phyloP scores from a whole-genome alignment of 192 early-diverging fungal species.

The Linnemannia elongata region DNA sequence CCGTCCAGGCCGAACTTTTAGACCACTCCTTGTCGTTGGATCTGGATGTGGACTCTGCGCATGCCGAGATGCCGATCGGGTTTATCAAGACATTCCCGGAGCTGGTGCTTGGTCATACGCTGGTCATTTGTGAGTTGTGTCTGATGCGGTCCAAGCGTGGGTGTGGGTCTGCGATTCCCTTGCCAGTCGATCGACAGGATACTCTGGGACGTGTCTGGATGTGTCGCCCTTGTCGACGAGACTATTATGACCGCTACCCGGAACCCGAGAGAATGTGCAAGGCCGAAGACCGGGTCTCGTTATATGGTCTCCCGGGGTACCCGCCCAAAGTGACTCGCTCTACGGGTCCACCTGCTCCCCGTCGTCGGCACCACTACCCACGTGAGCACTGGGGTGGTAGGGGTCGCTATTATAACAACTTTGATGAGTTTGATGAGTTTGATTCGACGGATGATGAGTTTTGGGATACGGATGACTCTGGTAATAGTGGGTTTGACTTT shows the following conservation, averaged over 20 bases:
- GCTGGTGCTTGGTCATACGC: constrained; percentile 13
- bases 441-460: not conserved
- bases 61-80: not conserved
- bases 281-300: not conserved
- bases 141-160: not conserved
- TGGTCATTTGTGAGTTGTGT: constrained; percentile 21
- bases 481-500: not conserved
- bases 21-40: not conserved
- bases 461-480: not conserved
- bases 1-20: not conserved
- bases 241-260: not conserved
- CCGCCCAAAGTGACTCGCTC: not conserved
- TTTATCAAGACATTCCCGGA: not conserved
- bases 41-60: too few relatives aligned
- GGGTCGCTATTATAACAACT: not conserved
- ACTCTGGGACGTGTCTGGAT: constrained; percentile 13
- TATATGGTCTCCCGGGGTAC: not conserved
- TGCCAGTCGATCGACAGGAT: constrained; percentile 14
- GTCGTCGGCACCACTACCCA: not conserved
- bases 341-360: not conserved
- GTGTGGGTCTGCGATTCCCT: constrained; percentile 15
- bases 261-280: not conserved
- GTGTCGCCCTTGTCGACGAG: constrained; percentile 19
- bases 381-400: not conserved
- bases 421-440: not conserved